Percentiles rank a stretch among this genome's conserved stretches.
phyloP scores from a whole-genome alignment of 768 basidiomycete species.

The Podaxis sp. region DNA sequence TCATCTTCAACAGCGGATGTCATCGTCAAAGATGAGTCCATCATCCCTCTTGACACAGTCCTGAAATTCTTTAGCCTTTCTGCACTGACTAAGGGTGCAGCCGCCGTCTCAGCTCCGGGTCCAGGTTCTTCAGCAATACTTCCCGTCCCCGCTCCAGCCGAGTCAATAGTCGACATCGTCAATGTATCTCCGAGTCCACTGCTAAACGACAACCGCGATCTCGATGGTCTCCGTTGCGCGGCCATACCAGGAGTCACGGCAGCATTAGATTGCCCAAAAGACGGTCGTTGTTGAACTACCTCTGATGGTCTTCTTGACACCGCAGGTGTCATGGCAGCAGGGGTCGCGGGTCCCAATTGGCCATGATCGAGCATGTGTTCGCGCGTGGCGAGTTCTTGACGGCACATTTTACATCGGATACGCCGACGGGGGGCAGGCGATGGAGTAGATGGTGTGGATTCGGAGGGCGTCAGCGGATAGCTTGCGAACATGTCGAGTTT shows the following conservation, averaged over 20 bases:
- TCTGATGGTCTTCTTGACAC: conserved; percentile 37
- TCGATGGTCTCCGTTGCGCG: conserved; percentile 13
- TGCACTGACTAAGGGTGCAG: background rate
- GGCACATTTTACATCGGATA: conserved; percentile 92
- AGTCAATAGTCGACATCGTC: conserved; percentile 39
- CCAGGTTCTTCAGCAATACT: background rate
- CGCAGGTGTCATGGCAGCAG: conserved; percentile 47
- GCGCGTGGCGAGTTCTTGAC: conserved; percentile 83
- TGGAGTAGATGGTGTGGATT: conserved; percentile 62
- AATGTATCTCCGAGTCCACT: conserved; percentile 32
- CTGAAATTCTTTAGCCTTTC: conserved; percentile 6
- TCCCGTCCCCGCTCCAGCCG: conserved; percentile 16
- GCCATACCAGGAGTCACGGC: background rate
- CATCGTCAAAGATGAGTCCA: conserved; percentile 32
- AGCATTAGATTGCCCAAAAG: conserved; percentile 1
- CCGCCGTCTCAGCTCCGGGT: background rate
- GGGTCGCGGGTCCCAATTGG: conserved; percentile 70
- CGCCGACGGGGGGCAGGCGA: conserved; percentile 39
- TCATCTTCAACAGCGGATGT: conserved; percentile 54
- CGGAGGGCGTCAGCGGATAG: conserved; percentile 64
- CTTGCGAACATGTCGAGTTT: conserved; percentile 76
- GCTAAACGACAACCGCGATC: conserved; percentile 6
- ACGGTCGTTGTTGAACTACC: conserved; percentile 1
- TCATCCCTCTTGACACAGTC: conserved; percentile 1
- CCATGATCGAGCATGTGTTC: conserved; percentile 94